These are phyloP conservation scores for Murraya koenigii DNA, from an alignment of 345 rosid species.

Conservation along the genomic window DNA sequence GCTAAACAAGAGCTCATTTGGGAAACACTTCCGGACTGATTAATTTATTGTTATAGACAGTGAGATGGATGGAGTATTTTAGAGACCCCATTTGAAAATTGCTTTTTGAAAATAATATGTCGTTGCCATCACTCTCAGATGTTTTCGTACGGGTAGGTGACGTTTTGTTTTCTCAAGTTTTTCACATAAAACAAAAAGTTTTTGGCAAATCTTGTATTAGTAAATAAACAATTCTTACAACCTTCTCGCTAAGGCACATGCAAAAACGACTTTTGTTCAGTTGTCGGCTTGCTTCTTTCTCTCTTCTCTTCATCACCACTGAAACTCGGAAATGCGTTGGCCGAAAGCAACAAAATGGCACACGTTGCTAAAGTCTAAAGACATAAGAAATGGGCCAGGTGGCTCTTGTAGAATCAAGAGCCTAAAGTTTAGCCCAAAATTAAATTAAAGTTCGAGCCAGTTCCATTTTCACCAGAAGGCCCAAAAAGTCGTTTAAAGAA, in stretches of 20 bases:
- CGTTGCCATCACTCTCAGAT: slow-evolving; percentile 12
- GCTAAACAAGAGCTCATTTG: not conserved
- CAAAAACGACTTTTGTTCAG: not conserved
- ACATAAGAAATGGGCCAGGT: not conserved
- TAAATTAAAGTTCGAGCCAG: too few relatives aligned
- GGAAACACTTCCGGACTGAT: slow-evolving; percentile 11
- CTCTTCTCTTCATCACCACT: not conserved
- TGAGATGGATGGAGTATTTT: not conserved
- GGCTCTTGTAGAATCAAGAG: not conserved
- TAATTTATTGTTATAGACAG: slow-evolving; percentile 12
- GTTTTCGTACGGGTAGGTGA: not conserved
- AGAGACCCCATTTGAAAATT: slow-evolving; percentile 5
- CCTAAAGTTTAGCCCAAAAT: not conserved
- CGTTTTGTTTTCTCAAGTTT: slow-evolving; percentile 8
- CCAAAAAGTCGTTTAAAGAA: not conserved
- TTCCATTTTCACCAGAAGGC: not conserved
- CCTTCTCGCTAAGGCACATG: not conserved
- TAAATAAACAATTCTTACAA: not conserved
- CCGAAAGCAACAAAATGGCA: not conserved
- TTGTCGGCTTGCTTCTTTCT: not conserved
- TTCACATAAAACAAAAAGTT: not conserved
- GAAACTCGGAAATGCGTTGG: not conserved
- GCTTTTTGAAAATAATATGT: not conserved
- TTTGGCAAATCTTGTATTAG: not conserved
- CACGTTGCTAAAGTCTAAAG: not conserved